Percentiles rank a stretch among this genome's conserved stretches.
Conservation (phyloP, 2,329 filamentous ascomycete genomes). For the Sporothrix mexicana region DNA sequence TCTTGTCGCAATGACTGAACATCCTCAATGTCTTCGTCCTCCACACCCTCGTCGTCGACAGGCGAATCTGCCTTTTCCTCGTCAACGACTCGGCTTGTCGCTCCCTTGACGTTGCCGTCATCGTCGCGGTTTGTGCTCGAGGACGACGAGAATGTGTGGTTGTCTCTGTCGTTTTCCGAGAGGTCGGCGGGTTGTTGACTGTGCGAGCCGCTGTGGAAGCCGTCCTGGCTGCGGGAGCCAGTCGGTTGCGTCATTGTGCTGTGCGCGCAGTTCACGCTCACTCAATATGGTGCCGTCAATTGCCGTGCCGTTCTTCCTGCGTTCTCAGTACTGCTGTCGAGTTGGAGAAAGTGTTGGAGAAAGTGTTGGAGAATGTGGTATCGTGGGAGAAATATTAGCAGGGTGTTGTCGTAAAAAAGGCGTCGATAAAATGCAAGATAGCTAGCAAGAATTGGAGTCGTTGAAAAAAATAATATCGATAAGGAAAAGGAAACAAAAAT, state of each 20-base stretch:
- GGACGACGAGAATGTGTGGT: background rate
- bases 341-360: background rate
- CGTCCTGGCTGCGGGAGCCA: background rate
- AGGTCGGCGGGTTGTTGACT: background rate
- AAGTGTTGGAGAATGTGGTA: background rate
- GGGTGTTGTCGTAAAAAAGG: too few relatives aligned
- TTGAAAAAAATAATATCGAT: background rate
- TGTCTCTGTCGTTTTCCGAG: background rate
- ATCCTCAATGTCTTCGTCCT: background rate
- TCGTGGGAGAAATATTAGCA: background rate
- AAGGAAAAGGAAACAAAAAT: background rate
- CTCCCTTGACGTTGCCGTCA: background rate
- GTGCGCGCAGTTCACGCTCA: too few relatives aligned
- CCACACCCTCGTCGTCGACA: slow-evolving; percentile 9
- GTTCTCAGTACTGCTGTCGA: background rate
- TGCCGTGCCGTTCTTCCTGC: background rate
- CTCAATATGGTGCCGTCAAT: background rate
- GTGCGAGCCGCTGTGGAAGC: background rate
- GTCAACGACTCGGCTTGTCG: background rate
- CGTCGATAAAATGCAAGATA: too few relatives aligned
- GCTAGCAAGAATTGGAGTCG: background rate
- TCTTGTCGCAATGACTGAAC: background rate
- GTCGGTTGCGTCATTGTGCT: background rate
- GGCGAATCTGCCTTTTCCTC: slow-evolving; percentile 8
- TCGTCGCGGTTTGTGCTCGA: slow-evolving; percentile 25